phyloP scores from a whole-genome alignment of 148 eudicot species.

The Dianthus caryophyllus region DNA sequence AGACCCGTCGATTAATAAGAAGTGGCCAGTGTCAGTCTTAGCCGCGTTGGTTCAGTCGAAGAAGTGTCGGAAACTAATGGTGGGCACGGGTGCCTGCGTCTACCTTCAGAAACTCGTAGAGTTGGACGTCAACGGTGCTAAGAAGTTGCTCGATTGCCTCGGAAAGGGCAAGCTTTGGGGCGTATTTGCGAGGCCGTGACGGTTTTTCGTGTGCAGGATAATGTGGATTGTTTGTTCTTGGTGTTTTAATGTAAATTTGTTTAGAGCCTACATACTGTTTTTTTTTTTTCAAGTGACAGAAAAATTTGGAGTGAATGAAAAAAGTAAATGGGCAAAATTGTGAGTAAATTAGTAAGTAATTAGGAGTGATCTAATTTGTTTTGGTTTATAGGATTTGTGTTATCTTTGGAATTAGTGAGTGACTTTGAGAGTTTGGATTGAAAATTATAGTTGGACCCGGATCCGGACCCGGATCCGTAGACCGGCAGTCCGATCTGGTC shows the following conservation, averaged over 20 bases:
- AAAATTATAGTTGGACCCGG: too few species aligned
- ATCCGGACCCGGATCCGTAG: too few species aligned
- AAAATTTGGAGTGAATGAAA: conserved; percentile 35
- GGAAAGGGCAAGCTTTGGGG: conserved; percentile 78
- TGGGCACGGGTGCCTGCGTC: conserved; percentile 55
- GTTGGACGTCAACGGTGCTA: conserved; percentile 69
- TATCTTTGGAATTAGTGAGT: conserved; percentile 48
- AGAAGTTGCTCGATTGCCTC: conserved; percentile 59
- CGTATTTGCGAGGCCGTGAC: conserved; percentile 58
- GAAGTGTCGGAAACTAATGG: conserved; percentile 65
- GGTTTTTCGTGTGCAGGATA: background rate
- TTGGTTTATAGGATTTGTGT: conserved; percentile 30
- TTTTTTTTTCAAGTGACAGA: conserved; percentile 35
- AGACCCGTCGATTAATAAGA: conserved; percentile 50
- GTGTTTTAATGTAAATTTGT: conserved; percentile 20
- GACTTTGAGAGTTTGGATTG: conserved; percentile 34
- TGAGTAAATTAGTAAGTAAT: conserved; percentile 27
- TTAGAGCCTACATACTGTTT: conserved; percentile 5
- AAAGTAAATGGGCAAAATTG: conserved; percentile 17
- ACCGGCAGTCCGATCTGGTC: too few species aligned
- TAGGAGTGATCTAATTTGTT: conserved; percentile 30
- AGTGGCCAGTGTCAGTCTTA: conserved; percentile 52
- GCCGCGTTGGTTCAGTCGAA: conserved; percentile 46
- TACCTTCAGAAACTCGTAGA: conserved; percentile 68
- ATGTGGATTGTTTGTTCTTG: conserved; percentile 1